Evolutionary conservation across 129 eudicot genomes (phyloP), one percentile per base, ranked within the genome.

Genomic region (Chrysanthemum seticuspe): DNA sequence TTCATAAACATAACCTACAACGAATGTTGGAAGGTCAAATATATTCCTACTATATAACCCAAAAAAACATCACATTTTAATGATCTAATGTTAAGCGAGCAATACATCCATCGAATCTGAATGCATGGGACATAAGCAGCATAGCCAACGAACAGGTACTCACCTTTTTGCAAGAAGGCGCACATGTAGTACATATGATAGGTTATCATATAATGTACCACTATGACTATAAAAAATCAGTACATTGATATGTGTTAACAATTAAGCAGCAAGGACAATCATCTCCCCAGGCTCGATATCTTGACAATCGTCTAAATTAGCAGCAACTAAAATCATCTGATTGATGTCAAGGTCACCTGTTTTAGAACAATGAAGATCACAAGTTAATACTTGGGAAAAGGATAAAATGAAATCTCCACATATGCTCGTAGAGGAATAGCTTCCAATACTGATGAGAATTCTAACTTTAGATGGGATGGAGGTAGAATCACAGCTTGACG

Each of bases 371-470:
- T 74, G 79, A 65, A 76, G 75, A 80, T 82, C 62, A 25, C 78
- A 78, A 31, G 76, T 90, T 87, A 95, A 74, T 21, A 21, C 21
- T 21, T 21, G 21, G 21, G 21, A 21, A 21, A 21, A 21, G 21
- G 21, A 21, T 21, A 21, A 21, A 21, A 21, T 21, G 21, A 21
- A 21, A 21, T 1, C 21, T 21, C 0, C 19, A 92, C 98, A 95
- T 92, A 96, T 63, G 98, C 92, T 56, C 96, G 86, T 31, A 96
- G 98, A 74, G 98, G 98, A 73, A 92, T 89, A 71, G 87, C 77
- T 67, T 89, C 87, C 9, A 96, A 96, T 68, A 92, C 96, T 74
- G 81, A 79, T 64, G 98, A 89, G 52, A 89, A 88, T 67, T 83
- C 90, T 74, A 85, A 64, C 82, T 83, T 89, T 54, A 89, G 72